Base-by-base conservation (phyloP, 2,329 filamentous ascomycete genomes). In the Huntiella omanensis region DNA sequence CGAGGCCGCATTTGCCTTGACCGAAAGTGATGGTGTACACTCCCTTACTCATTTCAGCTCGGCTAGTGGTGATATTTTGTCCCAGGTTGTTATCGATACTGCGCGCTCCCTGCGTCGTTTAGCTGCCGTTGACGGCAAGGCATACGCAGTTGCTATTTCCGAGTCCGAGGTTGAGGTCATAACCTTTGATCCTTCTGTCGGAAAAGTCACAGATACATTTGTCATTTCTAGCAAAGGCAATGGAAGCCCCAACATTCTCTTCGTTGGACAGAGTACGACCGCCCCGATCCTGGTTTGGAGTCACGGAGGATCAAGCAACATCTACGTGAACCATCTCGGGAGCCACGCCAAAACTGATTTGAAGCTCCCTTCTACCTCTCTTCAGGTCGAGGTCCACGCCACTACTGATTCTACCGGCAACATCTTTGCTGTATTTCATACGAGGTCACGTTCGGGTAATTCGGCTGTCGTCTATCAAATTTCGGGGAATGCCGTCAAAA, bases 401-500 rank as follows among this genome's bases (percentile, higher is more conserved):
- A 80, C 85, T 10, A 19, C 22, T 12, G 76, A 77, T 52, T 68
- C 80, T 47, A 63, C 75, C 28, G 80, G 82, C 56, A 68, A 77
- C 40, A 69, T 84, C 34, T 85, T 93, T 63, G 92, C 95, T 64
- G 65, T 95, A 32, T 81, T 94, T 4, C 83, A 94, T 16, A 34
- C 40, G 3, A 32, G 15, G 10, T 85, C 76, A 54, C 70, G 78
- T 54, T 83, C 83, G 0, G 67, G 67, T 33, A 83, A 87, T 57
- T 84, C 82, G 66, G 88, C 81, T 3, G 81, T 92, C 51, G 80
- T 96, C 28, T 95, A 80, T 35, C 33, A 10, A 13, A 13, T 46
- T 2, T 19, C 15, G 3, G 33, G 35, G 3, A 46, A 43, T 36
- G 35, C 48, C 4, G 36, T 37, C 12, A 49, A 46, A n/a, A 85